Evolutionary conservation across 148 eudicot species (phyloP).

Genomic region (Arbutus unedo): DNA sequence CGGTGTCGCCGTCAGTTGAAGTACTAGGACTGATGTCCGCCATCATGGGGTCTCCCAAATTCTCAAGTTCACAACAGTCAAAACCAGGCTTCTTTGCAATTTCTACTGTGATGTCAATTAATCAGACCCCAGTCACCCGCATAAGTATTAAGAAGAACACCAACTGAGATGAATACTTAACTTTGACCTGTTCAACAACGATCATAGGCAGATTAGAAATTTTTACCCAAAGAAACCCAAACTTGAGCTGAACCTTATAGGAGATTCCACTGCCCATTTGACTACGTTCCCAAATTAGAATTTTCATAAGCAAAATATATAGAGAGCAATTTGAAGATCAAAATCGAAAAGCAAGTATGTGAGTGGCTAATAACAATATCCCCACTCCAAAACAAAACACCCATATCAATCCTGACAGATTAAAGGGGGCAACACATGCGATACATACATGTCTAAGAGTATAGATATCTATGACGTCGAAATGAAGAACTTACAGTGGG

Average conservation of each 20-base stretch:
- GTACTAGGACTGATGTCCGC: conserved; percentile 48
- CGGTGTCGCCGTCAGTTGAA: conserved; percentile 56
- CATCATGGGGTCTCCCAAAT: conserved; percentile 28
- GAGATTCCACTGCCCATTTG: not conserved
- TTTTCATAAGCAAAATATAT: not conserved
- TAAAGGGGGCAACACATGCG: not conserved
- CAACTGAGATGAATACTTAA: not conserved
- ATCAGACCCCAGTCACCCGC: not conserved
- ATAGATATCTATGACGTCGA: not conserved
- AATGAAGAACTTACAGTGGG: conserved; percentile 9
- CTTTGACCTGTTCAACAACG: not conserved
- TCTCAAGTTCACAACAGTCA: not conserved
- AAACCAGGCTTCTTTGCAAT: conserved; percentile 13
- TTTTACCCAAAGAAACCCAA: not conserved
- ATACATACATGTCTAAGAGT: not conserved
- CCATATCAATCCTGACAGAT: not conserved
- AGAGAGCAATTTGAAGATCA: not conserved
- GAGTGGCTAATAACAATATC: not conserved
- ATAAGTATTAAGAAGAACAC: not conserved
- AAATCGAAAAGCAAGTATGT: not conserved
- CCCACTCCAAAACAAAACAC: not conserved
- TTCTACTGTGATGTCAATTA: not conserved
- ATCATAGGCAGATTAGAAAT: not conserved
- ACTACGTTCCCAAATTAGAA: not conserved
- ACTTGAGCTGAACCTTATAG: not conserved